These are phyloP conservation scores for Penstemon davidsonii DNA, from an alignment of 257 asterid species.

Conservation along the genomic window DNA sequence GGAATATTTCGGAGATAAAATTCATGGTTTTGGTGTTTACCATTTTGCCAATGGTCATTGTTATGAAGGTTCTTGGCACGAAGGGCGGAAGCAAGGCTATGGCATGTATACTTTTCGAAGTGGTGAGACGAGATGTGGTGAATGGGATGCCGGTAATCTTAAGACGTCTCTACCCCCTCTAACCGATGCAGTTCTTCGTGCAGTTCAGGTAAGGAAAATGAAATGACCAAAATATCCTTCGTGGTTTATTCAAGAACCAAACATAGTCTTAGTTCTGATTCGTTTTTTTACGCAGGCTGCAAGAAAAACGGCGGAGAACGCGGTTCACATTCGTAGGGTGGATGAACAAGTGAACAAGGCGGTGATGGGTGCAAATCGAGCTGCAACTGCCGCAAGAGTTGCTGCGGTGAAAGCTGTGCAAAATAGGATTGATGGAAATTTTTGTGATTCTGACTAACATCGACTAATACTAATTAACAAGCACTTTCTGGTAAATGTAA, in stretches of 20 bases:
- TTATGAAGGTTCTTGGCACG: slow-evolving; percentile 81
- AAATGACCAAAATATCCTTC: too few species aligned
- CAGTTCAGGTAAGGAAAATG: slow-evolving; percentile 48
- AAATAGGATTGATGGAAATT: slow-evolving; percentile 68
- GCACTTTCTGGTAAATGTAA: slow-evolving; percentile 36
- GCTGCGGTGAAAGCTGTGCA: slow-evolving; percentile 96
- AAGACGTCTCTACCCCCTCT: slow-evolving; percentile 35
- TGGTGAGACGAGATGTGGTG: slow-evolving; percentile 56
- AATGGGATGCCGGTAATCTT: slow-evolving; percentile 62
- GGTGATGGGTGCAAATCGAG: slow-evolving; percentile 71
- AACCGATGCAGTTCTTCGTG: slow-evolving; percentile 40
- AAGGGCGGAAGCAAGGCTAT: slow-evolving; percentile 68
- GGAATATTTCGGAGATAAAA: slow-evolving; percentile 68
- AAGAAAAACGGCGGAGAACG: slow-evolving; percentile 67
- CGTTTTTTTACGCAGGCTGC: slow-evolving; percentile 57
- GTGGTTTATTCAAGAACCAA: too few species aligned
- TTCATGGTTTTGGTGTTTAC: slow-evolving; percentile 70
- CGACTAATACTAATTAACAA: slow-evolving; percentile 18
- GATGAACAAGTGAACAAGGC: slow-evolving; percentile 82
- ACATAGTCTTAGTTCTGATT: too few species aligned
- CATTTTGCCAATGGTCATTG: slow-evolving; percentile 67
- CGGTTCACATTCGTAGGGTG: slow-evolving; percentile 45
- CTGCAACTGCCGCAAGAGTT: slow-evolving; percentile 90
- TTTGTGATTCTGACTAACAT: slow-evolving; percentile 55
- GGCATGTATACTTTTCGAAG: slow-evolving; percentile 61